These are phyloP conservation scores for Daedaleopsis sinensis DNA, from an alignment of 768 basidiomycete species.

Conservation along the genomic window DNA sequence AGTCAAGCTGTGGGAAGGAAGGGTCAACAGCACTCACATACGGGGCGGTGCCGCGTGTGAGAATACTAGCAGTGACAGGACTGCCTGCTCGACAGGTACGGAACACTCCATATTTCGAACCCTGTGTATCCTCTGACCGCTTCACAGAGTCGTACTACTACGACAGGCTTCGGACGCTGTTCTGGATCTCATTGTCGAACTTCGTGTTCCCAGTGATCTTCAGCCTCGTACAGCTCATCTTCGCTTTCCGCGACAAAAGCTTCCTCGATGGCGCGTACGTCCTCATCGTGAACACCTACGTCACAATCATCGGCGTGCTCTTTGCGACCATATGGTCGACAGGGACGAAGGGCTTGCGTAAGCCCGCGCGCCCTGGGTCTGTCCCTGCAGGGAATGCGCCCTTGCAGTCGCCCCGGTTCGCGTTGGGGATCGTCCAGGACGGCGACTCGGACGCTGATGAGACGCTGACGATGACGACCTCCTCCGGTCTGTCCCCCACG, in stretches of 20 bases:
- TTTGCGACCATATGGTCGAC: conserved; percentile 13
- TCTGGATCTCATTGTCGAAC: conserved; percentile 40
- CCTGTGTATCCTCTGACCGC: neutral
- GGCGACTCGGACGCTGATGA: neutral
- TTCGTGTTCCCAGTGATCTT: conserved; percentile 43
- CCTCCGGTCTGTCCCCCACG: neutral
- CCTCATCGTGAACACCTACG: conserved; percentile 13
- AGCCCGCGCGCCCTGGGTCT: no score
- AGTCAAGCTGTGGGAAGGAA: neutral
- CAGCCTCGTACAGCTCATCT: conserved; percentile 36
- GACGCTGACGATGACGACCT: neutral
- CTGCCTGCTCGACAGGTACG: no score
- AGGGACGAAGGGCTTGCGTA: neutral
- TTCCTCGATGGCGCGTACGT: conserved; percentile 14
- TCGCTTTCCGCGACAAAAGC: conserved; percentile 4
- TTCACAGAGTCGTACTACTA: neutral
- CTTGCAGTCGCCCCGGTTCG: neutral
- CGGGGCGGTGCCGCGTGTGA: neutral
- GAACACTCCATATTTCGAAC: no score
- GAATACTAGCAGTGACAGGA: neutral
- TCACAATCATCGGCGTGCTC: conserved; percentile 17
- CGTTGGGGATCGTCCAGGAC: neutral
- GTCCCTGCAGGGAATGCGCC: neutral
- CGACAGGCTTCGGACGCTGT: conserved; percentile 34
- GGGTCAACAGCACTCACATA: neutral